These are phyloP conservation scores for Hyaloscypha bicolor DNA, from an alignment of 495 filamentous ascomycete species.

Conservation along the genomic window DNA sequence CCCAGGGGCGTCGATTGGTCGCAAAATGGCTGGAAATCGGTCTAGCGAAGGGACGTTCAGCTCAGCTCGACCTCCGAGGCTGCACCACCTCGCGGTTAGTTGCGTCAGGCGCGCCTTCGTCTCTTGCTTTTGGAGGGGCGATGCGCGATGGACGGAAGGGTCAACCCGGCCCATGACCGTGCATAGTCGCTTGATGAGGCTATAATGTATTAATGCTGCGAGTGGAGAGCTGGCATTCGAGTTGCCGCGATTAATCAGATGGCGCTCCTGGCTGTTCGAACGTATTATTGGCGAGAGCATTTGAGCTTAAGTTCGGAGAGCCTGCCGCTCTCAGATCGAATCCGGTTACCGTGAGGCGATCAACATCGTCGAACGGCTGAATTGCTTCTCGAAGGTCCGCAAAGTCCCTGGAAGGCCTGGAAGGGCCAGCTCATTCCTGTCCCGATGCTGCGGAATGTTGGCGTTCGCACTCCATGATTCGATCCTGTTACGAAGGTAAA, in stretches of 20 bases:
- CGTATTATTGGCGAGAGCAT: background rate
- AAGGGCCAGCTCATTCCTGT: background rate
- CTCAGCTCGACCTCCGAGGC: conserved; percentile 3
- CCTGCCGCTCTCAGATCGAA: background rate
- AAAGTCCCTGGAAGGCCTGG: background rate
- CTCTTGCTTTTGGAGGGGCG: background rate
- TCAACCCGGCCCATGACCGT: background rate
- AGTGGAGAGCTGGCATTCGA: background rate
- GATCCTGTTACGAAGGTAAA: background rate
- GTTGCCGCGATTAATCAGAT: background rate
- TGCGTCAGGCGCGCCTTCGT: conserved; percentile 12
- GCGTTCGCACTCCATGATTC: background rate
- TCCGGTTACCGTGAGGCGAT: background rate
- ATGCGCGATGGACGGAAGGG: background rate
- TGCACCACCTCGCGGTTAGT: conserved; percentile 11
- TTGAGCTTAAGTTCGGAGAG: background rate
- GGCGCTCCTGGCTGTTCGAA: background rate
- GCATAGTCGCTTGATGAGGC: conserved; percentile 12
- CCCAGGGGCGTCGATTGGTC: background rate
- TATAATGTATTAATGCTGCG: conserved; percentile 1
- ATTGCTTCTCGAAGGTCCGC: background rate
- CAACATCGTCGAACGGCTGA: background rate
- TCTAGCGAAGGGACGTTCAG: background rate
- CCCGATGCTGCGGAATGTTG: background rate
- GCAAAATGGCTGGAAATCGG: background rate